Evolutionary conservation across 2,329 filamentous ascomycete genomes (phyloP), one percentile per base, ranked within the genome.

Genomic region (Fusarium ambrosium): DNA sequence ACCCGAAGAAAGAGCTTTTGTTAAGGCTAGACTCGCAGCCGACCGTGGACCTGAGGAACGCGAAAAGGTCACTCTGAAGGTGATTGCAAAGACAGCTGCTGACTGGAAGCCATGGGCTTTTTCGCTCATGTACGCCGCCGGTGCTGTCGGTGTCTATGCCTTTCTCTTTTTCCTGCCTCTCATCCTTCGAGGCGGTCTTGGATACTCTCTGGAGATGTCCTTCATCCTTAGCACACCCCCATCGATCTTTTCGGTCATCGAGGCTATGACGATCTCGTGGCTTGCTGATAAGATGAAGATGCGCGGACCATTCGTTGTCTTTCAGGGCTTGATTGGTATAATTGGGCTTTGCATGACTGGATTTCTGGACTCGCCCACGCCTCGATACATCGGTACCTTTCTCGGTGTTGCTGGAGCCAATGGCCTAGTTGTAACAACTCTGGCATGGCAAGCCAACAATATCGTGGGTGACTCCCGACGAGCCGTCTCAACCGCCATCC

Each of bases 101-200:
- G 71, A 74, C 7, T 74, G 71, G 72, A 74, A 74, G 8, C 72
- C 72, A 0, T 74, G 72, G 72, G 72, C 72, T 0, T 74, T 59
- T 32, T 74, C 72, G 1, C 43, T 74, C 0, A 74, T 74, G 71
- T 74, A 74, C 27, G 66, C 72, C 61, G 72, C 71, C 1, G 72
- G 72, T 7, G 72, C 72, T 2, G 72, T 74, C 6, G 72, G 72
- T 3, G 72, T 74, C 0, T 74, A 74, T 1, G 72, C 72, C 0
- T 74, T 74, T 0, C 6, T 74, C 0, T 74, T 74, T 6, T 74
- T 74, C 16, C 18, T 74, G 0, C 72, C 72, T 0, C 60, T 74
- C 0, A 74, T 74, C 0, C 58, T 74, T 0, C 39, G 71, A 4
- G 71, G 71, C 0, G 71, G 71, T 1, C 72, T 74, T 24, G 72